Conservation (phyloP, 805 yeast genomes). For the Blastobotrys americana region DNA sequence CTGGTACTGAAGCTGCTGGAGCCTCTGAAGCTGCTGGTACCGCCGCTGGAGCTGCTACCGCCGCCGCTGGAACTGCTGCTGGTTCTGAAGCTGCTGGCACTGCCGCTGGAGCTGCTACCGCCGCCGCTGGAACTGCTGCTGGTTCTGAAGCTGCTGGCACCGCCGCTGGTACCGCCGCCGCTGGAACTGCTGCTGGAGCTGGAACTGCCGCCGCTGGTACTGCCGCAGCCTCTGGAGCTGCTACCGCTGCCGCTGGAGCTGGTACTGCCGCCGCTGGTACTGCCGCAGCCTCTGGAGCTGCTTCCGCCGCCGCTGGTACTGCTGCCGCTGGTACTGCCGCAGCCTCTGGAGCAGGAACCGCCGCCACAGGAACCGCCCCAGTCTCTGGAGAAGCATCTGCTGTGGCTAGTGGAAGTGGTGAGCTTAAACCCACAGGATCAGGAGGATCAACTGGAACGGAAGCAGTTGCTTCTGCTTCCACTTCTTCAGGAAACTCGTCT, state of each 20-base stretch:
- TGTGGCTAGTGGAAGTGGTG: slow-evolving; percentile 28
- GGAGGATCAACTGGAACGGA: slow-evolving; percentile 4
- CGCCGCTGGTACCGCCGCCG: slow-evolving; percentile 6
- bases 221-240: slow-evolving; percentile 9
- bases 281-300: slow-evolving; percentile 11
- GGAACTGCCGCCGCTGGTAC: slow-evolving; percentile 10
- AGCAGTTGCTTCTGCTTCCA: slow-evolving; percentile 3
- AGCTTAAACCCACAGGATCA: slow-evolving; percentile 7
- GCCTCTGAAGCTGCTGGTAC: slow-evolving; percentile 13
- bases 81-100: slow-evolving; percentile 7
- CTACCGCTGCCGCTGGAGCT: slow-evolving; percentile 8
- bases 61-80: slow-evolving; percentile 7
- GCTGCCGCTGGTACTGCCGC: slow-evolving; percentile 14
- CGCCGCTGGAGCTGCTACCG: slow-evolving; percentile 6
- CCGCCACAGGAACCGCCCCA: slow-evolving; percentile 8
- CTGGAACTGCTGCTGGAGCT: slow-evolving; percentile 10
- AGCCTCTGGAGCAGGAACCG: slow-evolving; percentile 12
- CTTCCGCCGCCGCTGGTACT: slow-evolving; percentile 14
- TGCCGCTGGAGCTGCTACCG: slow-evolving; percentile 6
- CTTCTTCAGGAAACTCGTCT: slow-evolving; percentile 2
- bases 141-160: slow-evolving; percentile 6
- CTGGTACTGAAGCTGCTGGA: slow-evolving; percentile 17
- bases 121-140: slow-evolving; percentile 7
- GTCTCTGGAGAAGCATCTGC: slow-evolving; percentile 29
- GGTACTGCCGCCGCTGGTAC: slow-evolving; percentile 8